Evolutionary conservation across 306 rosid genomes (phyloP), one percentile per base, ranked within the genome.

Genomic region (Betula pendula): DNA sequence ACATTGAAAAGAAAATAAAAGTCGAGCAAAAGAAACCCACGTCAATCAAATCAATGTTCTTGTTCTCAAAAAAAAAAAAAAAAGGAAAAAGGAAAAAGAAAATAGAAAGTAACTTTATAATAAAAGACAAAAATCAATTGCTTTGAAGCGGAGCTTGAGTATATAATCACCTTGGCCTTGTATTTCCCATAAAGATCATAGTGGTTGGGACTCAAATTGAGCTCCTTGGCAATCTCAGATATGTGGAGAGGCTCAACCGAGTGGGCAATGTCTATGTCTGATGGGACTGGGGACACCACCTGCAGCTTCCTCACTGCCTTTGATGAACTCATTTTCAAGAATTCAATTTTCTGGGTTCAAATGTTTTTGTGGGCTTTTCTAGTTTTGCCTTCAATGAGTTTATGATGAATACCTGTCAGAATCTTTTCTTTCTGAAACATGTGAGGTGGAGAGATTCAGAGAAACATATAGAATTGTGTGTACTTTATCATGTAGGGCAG

Each of bases 161-260:
- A 1, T 7, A 33, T 1, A 70, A 42, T 44, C 60, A 93, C 97
- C 96, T 92, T 92, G 51, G 97, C 99, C 81, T 95, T 95, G 78
- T 90, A 92, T 85, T 95, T 95, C 0, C 99, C 99, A 59, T 92
- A 95, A 51, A 92, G 97, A 45, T 95, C 99, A 76, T 95, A 95
- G 74, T 92, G 94, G 44, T 84, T 59, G 22, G 97, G 90, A 81
- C 65, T 85, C 17, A 95, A 95, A 78, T 89, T 87, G 70, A 95
- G 91, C 10, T 86, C 88, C 0, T 81, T 74, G 29, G 99, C 97
- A 81, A 95, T 95, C 77, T 92, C 81, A 16, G 91, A 84, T 74
- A 95, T 90, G 60, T 88, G 99, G 69, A 95, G 42, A 70, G 99
- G 97, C 76, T 92, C 85, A 65, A 95, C 89, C 2, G 96, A 86